Evolutionary conservation across 140 eudicot genomes (phyloP).

Genomic region (Anethum foeniculum): DNA sequence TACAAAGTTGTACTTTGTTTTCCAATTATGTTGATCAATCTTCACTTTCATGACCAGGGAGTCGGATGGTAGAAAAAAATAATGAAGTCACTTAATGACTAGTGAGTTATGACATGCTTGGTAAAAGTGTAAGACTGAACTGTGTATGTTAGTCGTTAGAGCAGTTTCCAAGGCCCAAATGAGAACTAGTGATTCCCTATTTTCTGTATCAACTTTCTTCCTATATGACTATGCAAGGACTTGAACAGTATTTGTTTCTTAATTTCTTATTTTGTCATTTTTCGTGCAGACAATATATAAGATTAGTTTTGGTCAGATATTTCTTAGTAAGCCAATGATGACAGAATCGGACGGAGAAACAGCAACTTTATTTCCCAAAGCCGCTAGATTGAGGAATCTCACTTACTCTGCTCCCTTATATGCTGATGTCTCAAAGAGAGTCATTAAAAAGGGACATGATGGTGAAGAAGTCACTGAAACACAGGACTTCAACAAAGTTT

Average conservation of each 20-base stretch:
- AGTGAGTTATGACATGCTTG: not conserved
- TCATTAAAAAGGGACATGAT: slow-evolving; percentile 87
- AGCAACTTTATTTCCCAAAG: slow-evolving; percentile 86
- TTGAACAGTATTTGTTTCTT: not conserved
- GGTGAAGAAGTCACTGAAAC: slow-evolving; percentile 84
- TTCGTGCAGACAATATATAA: slow-evolving; percentile 74
- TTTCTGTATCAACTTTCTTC: not conserved
- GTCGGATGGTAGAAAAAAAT: not conserved
- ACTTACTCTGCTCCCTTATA: slow-evolving; percentile 97
- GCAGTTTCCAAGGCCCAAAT: not conserved
- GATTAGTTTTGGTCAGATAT: slow-evolving; percentile 84
- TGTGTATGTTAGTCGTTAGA: not conserved
- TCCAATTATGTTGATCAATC: not conserved
- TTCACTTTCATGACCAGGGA: not conserved
- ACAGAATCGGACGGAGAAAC: slow-evolving; percentile 99
- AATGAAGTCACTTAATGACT: not conserved
- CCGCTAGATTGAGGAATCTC: slow-evolving; percentile 83
- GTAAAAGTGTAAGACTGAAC: not conserved
- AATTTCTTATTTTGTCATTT: not conserved
- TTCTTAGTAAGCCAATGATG: slow-evolving; percentile 95
- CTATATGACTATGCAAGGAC: not conserved
- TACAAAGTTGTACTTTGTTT: not conserved
- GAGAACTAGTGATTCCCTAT: not conserved
- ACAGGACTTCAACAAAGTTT: slow-evolving; percentile 79
- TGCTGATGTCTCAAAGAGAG: slow-evolving; percentile 74